Percentiles rank a stretch among this genome's conserved stretches.
These are phyloP conservation scores for Arthrobotrys entomopaga DNA, from an alignment of 2,329 filamentous ascomycete genomes.

Conservation along the genomic window DNA sequence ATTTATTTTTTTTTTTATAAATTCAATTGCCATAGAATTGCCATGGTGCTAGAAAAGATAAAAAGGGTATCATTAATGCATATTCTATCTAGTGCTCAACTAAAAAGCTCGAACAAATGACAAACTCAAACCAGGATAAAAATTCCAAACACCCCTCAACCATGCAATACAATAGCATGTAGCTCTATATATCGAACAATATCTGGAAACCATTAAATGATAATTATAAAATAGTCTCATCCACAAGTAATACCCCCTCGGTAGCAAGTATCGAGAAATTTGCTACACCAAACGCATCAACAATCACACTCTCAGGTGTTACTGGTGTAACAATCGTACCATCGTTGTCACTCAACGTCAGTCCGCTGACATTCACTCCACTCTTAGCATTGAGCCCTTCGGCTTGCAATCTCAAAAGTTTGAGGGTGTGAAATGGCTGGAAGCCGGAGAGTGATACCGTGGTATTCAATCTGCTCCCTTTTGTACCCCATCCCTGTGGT, in stretches of 20 bases:
- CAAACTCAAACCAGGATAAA: no score
- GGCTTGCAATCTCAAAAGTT: conserved; percentile 29
- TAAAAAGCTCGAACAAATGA: no score
- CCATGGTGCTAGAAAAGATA: no score
- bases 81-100: no score
- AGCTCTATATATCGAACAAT: no score
- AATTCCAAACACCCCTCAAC: no score
- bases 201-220: no score
- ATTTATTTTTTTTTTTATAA: no score
- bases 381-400: conserved; percentile 47
- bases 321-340: conserved; percentile 4
- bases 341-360: conserved; percentile 31
- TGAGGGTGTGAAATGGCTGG: conserved; percentile 36
- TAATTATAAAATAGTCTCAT: conserved; percentile 15
- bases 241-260: conserved; percentile 42
- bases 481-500: conserved; percentile 6
- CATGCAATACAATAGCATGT: no score
- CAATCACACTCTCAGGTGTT: conserved; percentile 4
- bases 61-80: no score
- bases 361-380: conserved; percentile 28
- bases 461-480: conserved; percentile 8
- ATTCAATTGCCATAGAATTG: no score
- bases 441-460: conserved; percentile 25
- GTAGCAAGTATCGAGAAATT: conserved; percentile 26
- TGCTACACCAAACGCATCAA: conserved; percentile 17